phyloP scores from a whole-genome alignment of 176 grass and related monocot genomes.

The Phyllostachys edulis region DNA sequence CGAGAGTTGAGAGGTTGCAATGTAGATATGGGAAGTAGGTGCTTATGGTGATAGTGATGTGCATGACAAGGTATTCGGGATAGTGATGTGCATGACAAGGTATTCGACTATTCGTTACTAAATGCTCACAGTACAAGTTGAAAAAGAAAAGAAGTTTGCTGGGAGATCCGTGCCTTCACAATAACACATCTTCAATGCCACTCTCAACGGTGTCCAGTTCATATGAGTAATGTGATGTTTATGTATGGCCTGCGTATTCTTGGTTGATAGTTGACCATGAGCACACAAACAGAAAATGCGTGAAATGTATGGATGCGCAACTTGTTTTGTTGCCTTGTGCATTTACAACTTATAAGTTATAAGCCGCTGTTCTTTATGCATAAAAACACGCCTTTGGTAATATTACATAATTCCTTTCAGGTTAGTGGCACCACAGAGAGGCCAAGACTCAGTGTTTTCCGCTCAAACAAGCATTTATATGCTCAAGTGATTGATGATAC shows the following conservation, averaged over 20 bases:
- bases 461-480: slow-evolving; percentile 86
- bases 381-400: neutral
- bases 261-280: neutral
- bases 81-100: neutral
- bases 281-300: neutral
- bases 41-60: neutral
- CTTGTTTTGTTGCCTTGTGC: neutral
- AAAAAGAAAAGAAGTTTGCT: neutral
- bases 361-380: neutral
- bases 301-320: neutral
- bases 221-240: neutral
- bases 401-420: slow-evolving; percentile 39
- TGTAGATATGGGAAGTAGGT: neutral
- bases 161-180: neutral
- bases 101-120: neutral
- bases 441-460: slow-evolving; percentile 77
- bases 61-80: no score
- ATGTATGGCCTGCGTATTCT: neutral
- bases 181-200: neutral
- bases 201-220: neutral
- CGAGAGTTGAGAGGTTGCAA: neutral
- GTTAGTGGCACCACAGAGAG: slow-evolving; percentile 80
- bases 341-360: neutral
- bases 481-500: slow-evolving; percentile 95
- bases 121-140: neutral